These are phyloP conservation scores for Ophiostoma triangulosporum DNA, from an alignment of 2,329 filamentous ascomycete genomes.

Conservation along the genomic window DNA sequence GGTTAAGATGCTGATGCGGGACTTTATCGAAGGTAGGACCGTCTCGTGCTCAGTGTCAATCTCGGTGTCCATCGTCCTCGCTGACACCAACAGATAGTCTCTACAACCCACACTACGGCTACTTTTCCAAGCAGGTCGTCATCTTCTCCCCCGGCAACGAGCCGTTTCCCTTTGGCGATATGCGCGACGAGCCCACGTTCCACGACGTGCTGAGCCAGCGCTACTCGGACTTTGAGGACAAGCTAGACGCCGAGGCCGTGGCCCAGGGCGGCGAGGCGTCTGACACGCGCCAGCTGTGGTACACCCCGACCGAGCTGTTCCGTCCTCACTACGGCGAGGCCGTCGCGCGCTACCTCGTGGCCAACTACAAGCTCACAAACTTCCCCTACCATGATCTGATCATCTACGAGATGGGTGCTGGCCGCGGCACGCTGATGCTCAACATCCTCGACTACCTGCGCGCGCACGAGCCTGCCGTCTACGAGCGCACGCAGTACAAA, in stretches of 20 bases:
- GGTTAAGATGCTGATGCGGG: constrained; percentile 93
- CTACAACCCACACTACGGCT: constrained; percentile 89
- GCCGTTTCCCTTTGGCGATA: constrained; percentile 72
- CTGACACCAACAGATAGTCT: constrained; percentile 53
- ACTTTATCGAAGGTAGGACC: constrained; percentile 80
- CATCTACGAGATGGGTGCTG: constrained; percentile 97
- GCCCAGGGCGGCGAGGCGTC: constrained; percentile 41
- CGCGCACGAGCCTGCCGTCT: constrained; percentile 77
- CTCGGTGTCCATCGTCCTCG: neutral
- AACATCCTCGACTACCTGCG: constrained; percentile 97
- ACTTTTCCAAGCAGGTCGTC: constrained; percentile 91
- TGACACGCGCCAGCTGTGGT: constrained; percentile 86
- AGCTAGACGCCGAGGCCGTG: constrained; percentile 55
- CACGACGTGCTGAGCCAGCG: constrained; percentile 60
- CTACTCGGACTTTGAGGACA: constrained; percentile 84
- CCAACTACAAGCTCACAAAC: constrained; percentile 87
- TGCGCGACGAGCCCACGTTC: constrained; percentile 79
- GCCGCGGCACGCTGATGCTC: constrained; percentile 93
- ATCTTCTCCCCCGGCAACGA: constrained; percentile 87
- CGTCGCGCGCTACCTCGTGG: constrained; percentile 87
- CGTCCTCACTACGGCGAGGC: constrained; percentile 93
- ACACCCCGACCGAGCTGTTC: constrained; percentile 95
- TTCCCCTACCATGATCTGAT: constrained; percentile 95
- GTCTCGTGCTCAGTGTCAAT: neutral
- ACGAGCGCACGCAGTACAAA: constrained; percentile 82